Evolutionary conservation across 129 eudicot species (phyloP).

Genomic region (Smallanthus sonchifolius): DNA sequence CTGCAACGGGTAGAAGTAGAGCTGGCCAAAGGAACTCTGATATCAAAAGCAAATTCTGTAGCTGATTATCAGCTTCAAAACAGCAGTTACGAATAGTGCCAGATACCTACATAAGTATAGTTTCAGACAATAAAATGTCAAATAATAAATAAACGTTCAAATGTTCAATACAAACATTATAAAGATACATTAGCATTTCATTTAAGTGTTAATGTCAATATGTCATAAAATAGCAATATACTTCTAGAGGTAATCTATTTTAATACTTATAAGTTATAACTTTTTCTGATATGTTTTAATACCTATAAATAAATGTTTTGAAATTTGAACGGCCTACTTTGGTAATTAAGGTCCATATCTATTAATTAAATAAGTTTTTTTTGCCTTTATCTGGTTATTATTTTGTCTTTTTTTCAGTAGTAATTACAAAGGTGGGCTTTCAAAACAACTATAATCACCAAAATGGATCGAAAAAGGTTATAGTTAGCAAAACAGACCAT

Average conservation of each 20-base stretch:
- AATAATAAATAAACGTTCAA: neutral
- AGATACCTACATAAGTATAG: slow-evolving; percentile 45
- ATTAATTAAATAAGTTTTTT: no score
- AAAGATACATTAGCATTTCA: neutral
- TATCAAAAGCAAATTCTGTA: slow-evolving; percentile 76
- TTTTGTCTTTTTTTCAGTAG: no score
- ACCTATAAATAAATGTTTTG: no score
- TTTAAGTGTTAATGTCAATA: neutral
- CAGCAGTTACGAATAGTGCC: slow-evolving; percentile 98
- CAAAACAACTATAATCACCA: no score
- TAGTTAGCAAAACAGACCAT: no score
- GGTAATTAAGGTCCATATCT: no score
- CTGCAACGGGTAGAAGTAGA: slow-evolving; percentile 90
- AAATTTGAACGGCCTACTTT: no score
- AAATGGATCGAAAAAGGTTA: no score
- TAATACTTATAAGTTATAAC: neutral
- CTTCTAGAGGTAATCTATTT: no score
- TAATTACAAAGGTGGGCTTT: no score
- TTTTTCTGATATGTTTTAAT: no score
- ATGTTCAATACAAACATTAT: neutral
- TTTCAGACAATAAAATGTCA: slow-evolving; percentile 9
- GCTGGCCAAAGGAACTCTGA: slow-evolving; percentile 99
- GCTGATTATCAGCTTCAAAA: slow-evolving; percentile 90
- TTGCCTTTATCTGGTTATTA: no score
- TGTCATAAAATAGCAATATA: neutral